phyloP scores from a whole-genome alignment of 176 grass and related monocot species.

The Thinopyrum elongatum region DNA sequence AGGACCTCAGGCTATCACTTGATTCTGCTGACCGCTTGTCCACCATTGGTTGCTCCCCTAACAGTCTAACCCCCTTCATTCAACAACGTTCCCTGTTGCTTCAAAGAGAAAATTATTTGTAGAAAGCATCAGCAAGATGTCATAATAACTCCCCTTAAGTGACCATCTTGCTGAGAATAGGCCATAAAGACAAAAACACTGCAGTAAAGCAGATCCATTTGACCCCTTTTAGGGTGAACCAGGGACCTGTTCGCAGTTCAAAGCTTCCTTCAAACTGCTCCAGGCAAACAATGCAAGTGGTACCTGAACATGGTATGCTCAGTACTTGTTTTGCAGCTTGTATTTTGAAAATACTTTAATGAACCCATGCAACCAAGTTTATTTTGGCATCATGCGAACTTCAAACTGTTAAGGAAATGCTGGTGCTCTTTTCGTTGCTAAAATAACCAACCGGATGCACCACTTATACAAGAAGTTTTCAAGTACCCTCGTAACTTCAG shows the following conservation, averaged over 20 bases:
- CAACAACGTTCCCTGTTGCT: background rate
- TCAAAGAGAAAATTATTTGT: background rate
- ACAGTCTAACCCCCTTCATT: background rate
- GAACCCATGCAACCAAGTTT: background rate
- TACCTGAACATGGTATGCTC: background rate
- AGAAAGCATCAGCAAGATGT: background rate
- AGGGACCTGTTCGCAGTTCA: background rate
- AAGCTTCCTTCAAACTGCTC: background rate
- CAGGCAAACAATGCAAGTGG: constrained; percentile 1
- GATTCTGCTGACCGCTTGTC: background rate
- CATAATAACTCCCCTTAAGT: background rate
- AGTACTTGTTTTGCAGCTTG: background rate
- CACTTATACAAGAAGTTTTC: background rate
- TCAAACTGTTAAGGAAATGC: background rate
- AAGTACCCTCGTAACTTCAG: background rate
- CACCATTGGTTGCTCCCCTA: background rate
- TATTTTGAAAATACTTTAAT: background rate
- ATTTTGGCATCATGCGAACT: constrained; percentile 2
- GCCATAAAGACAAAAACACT: background rate
- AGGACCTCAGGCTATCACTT: background rate
- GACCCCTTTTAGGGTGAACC: background rate
- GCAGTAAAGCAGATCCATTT: background rate
- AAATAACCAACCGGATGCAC: background rate
- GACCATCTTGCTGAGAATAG: background rate
- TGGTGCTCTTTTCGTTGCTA: background rate